Conservation (phyloP, 768 basidiomycete genomes). For the Pilatotrama ljubarskyi region DNA sequence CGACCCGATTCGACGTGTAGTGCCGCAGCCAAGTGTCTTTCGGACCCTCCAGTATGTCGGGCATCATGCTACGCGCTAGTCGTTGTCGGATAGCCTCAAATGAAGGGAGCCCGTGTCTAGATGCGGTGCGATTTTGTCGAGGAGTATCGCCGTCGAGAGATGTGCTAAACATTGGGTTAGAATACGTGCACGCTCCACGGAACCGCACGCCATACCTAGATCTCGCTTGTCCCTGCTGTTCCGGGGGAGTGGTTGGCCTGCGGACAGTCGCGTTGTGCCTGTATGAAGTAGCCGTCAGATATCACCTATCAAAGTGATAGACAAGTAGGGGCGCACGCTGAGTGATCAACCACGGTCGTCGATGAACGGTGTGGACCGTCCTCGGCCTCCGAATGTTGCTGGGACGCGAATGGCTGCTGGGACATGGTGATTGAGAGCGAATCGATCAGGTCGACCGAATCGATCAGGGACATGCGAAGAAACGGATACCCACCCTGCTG, state of each 20-base stretch:
- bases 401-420: too few species aligned
- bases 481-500: too few species aligned
- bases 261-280: not conserved
- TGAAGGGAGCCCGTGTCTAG: not conserved
- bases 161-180: not conserved
- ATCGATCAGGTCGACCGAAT: too few species aligned
- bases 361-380: not conserved
- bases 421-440: too few species aligned
- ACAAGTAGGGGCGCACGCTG: not conserved
- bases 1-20: constrained; percentile 4
- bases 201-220: not conserved
- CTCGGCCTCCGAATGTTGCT: not conserved
- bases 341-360: not conserved
- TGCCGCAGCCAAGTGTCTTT: not conserved
- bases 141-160: not conserved
- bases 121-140: not conserved
- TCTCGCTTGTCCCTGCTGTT: not conserved
- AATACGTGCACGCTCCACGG: not conserved
- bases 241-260: not conserved
- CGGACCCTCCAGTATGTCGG: not conserved
- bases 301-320: not conserved
- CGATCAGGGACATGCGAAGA: too few species aligned
- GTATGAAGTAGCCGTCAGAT: not conserved
- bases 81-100: not conserved
- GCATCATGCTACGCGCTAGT: not conserved